A percentile compares a stretch with the other conserved stretches of the same genome.
These are phyloP conservation scores for Talaromyces sp. DNA, from an alignment of 2,329 filamentous ascomycete genomes.

Conservation along the genomic window DNA sequence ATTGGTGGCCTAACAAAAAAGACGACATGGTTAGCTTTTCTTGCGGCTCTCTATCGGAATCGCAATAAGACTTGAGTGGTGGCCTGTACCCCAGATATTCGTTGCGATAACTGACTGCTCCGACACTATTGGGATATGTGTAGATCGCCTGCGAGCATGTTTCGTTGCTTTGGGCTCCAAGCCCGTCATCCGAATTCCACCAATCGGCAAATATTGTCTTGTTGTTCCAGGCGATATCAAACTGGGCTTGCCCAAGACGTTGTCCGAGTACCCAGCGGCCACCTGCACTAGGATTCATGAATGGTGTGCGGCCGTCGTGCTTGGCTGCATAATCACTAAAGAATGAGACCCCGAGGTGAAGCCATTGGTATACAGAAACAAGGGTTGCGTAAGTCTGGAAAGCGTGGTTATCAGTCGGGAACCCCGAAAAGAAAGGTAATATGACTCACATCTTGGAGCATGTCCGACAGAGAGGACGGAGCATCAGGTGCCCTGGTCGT, in stretches of 20 bases:
- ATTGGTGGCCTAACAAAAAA: not conserved
- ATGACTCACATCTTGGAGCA: not conserved
- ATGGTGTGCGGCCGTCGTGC: not conserved
- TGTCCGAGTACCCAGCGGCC: not conserved
- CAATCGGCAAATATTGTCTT: not conserved
- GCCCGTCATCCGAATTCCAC: not conserved
- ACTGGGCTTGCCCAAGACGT: not conserved
- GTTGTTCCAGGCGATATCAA: not conserved
- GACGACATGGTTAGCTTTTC: not conserved
- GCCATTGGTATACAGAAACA: not conserved
- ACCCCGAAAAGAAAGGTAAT: not conserved
- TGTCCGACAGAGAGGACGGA: not conserved
- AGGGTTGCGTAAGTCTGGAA: not conserved
- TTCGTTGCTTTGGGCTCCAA: not conserved
- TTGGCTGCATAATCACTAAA: not conserved
- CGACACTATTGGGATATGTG: not conserved
- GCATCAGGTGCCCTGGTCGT: not conserved
- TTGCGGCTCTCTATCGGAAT: not conserved
- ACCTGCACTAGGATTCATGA: not conserved
- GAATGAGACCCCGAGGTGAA: not conserved
- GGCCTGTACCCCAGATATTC: not conserved
- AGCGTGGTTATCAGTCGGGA: not conserved
- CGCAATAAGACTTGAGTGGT: not conserved
- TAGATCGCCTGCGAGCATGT: not conserved
- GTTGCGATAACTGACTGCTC: not conserved